Evolutionary conservation across 768 basidiomycete species (phyloP).

Genomic region (Tylopilus subfusipes): DNA sequence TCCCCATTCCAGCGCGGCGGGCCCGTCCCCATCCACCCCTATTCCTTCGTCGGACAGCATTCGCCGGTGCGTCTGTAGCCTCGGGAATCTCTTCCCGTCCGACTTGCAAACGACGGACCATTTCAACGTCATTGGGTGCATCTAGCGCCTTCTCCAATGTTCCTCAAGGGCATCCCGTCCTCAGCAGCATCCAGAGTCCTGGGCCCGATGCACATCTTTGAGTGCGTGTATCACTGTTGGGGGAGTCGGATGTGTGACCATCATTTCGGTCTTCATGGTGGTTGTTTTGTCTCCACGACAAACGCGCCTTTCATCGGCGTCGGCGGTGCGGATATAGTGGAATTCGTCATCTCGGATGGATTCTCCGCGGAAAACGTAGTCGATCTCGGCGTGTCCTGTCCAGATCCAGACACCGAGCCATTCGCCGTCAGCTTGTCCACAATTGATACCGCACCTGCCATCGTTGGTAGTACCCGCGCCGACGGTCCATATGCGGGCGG

Average conservation of each 20-base stretch:
- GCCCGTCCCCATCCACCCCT: neutral
- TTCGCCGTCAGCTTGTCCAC: neutral
- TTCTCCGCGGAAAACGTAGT: neutral
- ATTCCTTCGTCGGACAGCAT: neutral
- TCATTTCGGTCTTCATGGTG: neutral
- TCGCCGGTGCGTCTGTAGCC: conserved; percentile 23
- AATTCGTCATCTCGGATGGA: neutral
- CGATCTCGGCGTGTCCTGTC: neutral
- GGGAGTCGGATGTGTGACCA: neutral
- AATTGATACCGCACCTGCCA: neutral
- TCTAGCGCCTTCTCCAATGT: conserved; percentile 14
- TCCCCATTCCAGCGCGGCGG: neutral
- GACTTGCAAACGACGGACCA: conserved; percentile 24
- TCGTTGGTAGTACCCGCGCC: neutral
- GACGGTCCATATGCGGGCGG: conserved; percentile 5
- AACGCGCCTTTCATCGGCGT: conserved; percentile 12
- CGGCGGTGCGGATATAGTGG: neutral
- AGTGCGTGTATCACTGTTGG: conserved; percentile 6
- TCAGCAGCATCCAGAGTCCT: conserved; percentile 23
- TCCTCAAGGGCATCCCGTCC: conserved; percentile 22
- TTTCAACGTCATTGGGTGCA: conserved; percentile 15
- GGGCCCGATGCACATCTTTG: conserved; percentile 18
- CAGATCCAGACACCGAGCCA: neutral
- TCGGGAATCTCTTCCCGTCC: conserved; percentile 22
- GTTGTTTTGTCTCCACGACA: neutral